Percentiles rank a stretch among this genome's conserved stretches.
phyloP scores from a whole-genome alignment of 78 protist genomes.

The Bigelowiella natans region DNA sequence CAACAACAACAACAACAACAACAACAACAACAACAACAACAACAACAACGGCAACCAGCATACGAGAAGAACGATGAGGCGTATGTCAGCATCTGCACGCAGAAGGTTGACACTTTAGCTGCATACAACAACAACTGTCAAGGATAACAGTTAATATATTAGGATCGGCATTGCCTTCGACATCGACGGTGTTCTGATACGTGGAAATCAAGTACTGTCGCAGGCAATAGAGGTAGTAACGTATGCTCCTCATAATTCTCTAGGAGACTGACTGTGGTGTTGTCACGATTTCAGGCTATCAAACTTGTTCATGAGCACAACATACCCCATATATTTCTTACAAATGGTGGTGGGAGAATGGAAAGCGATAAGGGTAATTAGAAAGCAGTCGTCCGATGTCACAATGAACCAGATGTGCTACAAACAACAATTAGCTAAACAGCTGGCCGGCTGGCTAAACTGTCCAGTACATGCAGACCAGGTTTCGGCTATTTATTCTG shows the following conservation, averaged over 20 bases:
- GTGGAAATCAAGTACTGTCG: not conserved
- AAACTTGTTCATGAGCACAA: not conserved
- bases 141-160: too few species aligned
- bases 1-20: not conserved
- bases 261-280: too few species aligned
- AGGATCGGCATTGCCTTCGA: not conserved
- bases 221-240: not conserved
- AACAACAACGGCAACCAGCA: not conserved
- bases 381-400: too few species aligned
- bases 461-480: not conserved
- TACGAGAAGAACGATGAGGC: not conserved
- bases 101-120: too few species aligned
- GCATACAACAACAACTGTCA: too few species aligned
- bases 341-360: not conserved
- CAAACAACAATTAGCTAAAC: too few species aligned
- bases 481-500: too few species aligned
- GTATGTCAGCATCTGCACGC: not conserved
- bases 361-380: not conserved
- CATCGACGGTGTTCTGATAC: not conserved
- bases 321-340: not conserved
- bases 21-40: not conserved
- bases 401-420: too few species aligned
- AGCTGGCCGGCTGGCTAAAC: not conserved
- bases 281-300: not conserved
- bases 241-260: too few species aligned